These are phyloP conservation scores for Leishmania lainsoni DNA, from an alignment of 208 protist genomes.

Conservation along the genomic window DNA sequence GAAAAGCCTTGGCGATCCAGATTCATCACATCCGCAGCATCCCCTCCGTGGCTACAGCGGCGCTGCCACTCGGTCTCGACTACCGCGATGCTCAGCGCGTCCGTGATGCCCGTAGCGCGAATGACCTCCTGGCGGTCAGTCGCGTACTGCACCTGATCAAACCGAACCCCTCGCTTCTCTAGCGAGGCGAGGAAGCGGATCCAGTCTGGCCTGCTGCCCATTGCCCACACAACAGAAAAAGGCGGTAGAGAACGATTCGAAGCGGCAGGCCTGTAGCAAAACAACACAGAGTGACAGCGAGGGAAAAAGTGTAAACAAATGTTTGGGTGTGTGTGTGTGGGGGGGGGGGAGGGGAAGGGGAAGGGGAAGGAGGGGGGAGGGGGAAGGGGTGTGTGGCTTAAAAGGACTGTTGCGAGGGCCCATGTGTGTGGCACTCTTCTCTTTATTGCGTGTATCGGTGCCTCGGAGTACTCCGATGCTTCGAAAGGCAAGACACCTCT, in stretches of 20 bases:
- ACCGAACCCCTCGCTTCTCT: constrained; percentile 63
- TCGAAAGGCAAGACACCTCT: not conserved
- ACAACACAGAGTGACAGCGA: not conserved
- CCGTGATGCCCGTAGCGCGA: constrained; percentile 66
- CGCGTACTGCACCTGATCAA: constrained; percentile 76
- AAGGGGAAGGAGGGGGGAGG: too few relatives aligned
- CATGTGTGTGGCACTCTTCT: not conserved
- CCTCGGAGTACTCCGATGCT: not conserved
- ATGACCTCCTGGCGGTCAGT: constrained; percentile 74
- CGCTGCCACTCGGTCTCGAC: constrained; percentile 86
- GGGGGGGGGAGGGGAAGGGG: too few relatives aligned
- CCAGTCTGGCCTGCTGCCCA: constrained; percentile 47
- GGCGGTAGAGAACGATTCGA: not conserved
- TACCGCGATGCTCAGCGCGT: constrained; percentile 77
- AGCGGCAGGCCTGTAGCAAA: not conserved
- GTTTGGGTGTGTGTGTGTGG: not conserved
- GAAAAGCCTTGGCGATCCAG: not conserved
- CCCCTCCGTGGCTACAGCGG: not conserved
- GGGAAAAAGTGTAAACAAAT: not conserved
- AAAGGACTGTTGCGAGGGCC: not conserved
- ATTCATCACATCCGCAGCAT: too few relatives aligned
- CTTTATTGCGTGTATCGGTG: not conserved
- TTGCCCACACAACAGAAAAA: not conserved
- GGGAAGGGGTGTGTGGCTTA: not conserved
- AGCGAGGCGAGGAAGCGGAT: constrained; percentile 65